A percentile compares a stretch with the other conserved stretches of the same genome.
phyloP scores from a whole-genome alignment of 2,329 filamentous ascomycete genomes.

The Mycogone perniciosa region DNA sequence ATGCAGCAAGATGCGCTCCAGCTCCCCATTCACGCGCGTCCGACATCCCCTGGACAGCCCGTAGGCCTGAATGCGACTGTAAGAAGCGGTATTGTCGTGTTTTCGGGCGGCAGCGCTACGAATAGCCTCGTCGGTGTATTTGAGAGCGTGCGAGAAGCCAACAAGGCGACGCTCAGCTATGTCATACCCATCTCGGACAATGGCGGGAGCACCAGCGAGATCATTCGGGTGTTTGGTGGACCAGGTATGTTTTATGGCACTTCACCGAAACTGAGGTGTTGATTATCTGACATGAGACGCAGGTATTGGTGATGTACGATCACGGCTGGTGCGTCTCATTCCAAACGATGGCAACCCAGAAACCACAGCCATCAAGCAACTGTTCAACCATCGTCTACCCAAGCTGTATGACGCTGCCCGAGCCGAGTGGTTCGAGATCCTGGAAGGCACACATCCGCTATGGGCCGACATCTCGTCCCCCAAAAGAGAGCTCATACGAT shows the following conservation, averaged over 20 bases:
- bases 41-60: slow-evolving; percentile 8
- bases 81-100: slow-evolving; percentile 60
- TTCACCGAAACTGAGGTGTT: not conserved
- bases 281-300: slow-evolving; percentile 1
- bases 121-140: slow-evolving; percentile 94
- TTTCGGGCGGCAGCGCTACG: slow-evolving; percentile 89
- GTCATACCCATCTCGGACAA: slow-evolving; percentile 96
- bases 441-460: slow-evolving; percentile 72
- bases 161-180: slow-evolving; percentile 66
- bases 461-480: slow-evolving; percentile 67
- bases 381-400: slow-evolving; percentile 84
- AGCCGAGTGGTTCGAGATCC: slow-evolving; percentile 79
- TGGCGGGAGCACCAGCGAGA: slow-evolving; percentile 85
- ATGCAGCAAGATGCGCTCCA: slow-evolving; percentile 4
- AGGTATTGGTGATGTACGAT: slow-evolving; percentile 51
- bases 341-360: slow-evolving; percentile 58
- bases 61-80: slow-evolving; percentile 16
- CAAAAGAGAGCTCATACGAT: slow-evolving; percentile 71
- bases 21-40: slow-evolving; percentile 1
- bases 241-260: slow-evolving; percentile 53
- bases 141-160: slow-evolving; percentile 56
- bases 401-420: slow-evolving; percentile 53
- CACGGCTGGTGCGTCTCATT: slow-evolving; percentile 80
- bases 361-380: slow-evolving; percentile 65
- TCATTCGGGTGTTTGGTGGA: slow-evolving; percentile 90